phyloP scores from a whole-genome alignment of 1,284 basidiomycete species.

The Apiotrichum gamsii region DNA sequence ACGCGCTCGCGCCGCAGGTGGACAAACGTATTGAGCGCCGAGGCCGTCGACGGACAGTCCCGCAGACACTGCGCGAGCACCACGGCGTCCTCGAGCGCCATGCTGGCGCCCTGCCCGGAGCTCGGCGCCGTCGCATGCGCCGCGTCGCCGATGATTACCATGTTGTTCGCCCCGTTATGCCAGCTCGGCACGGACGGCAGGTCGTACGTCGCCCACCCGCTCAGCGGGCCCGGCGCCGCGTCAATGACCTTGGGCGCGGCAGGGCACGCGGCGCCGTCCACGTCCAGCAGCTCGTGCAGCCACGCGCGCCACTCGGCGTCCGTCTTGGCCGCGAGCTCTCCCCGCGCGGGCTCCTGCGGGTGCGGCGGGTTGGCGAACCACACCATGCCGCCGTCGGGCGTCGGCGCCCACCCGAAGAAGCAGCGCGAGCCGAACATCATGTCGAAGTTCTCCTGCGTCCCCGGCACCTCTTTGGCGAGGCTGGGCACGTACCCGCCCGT shows the following conservation, averaged over 20 bases:
- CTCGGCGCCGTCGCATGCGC: slow-evolving; percentile 21
- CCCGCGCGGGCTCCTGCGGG: not conserved
- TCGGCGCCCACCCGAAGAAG: not conserved
- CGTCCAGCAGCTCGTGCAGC: slow-evolving; percentile 3
- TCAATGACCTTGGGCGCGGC: too few species aligned
- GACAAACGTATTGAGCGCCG: not conserved
- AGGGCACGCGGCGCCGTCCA: too few species aligned
- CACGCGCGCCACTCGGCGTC: not conserved
- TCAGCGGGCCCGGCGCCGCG: slow-evolving; percentile 4
- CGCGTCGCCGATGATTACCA: slow-evolving; percentile 22
- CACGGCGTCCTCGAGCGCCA: slow-evolving; percentile 16
- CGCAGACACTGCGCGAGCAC: slow-evolving; percentile 6
- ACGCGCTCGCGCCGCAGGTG: not conserved
- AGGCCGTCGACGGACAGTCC: not conserved
- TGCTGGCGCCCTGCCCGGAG: slow-evolving; percentile 19
- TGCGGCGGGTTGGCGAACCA: not conserved
- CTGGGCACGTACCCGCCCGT: not conserved
- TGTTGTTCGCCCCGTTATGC: slow-evolving; percentile 5
- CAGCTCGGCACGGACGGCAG: slow-evolving; percentile 2
- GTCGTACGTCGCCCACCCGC: slow-evolving; percentile 15
- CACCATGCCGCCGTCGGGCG: not conserved
- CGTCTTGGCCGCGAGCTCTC: not conserved
- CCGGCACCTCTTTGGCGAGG: not conserved
- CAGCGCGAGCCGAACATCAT: not conserved
- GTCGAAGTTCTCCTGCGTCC: slow-evolving; percentile 1